Conservation (phyloP, 495 filamentous ascomycete genomes). For the Talaromyces borbonicus region DNA sequence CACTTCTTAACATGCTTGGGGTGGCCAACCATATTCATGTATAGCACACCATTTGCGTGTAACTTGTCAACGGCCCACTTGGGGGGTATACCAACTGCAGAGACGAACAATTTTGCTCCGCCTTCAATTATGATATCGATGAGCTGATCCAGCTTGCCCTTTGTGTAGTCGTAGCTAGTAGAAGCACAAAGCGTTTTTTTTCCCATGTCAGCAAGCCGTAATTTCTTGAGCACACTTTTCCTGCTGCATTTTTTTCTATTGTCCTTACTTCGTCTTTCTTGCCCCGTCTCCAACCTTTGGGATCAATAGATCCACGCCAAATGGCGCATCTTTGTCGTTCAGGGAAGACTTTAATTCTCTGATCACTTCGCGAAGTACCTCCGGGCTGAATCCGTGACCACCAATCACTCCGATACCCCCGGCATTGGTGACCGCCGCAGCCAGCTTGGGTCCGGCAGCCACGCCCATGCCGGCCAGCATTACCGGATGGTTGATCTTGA, state of each 20-base stretch:
- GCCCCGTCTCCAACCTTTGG: conserved; percentile 91
- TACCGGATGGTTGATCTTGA: conserved; percentile 95
- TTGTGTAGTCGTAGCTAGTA: conserved; percentile 99
- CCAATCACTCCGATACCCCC: conserved; percentile 95
- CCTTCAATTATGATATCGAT: conserved; percentile 87
- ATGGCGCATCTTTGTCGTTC: conserved; percentile 89
- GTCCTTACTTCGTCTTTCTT: conserved; percentile 89
- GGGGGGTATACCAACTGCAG: conserved; percentile 89
- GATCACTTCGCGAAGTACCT: conserved; percentile 93
- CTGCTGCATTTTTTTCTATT: no score
- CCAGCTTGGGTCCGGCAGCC: conserved; percentile 92
- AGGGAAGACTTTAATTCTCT: conserved; percentile 85
- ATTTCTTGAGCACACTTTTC: no score
- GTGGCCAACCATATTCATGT: conserved; percentile 99
- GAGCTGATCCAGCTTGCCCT: conserved; percentile 90
- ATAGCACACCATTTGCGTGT: conserved; percentile 76
- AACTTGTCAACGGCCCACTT: conserved; percentile 79
- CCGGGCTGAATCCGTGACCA: conserved; percentile 91
- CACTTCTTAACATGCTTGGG: conserved; percentile 97
- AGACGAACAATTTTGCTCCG: conserved; percentile 88
- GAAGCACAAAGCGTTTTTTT: no score
- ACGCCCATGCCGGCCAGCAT: conserved; percentile 99
- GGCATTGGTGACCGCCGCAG: conserved; percentile 93
- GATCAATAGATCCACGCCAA: conserved; percentile 90
- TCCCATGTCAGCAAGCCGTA: no score